Conservation (phyloP, 805 yeast species). For the Candida corydali region DNA sequence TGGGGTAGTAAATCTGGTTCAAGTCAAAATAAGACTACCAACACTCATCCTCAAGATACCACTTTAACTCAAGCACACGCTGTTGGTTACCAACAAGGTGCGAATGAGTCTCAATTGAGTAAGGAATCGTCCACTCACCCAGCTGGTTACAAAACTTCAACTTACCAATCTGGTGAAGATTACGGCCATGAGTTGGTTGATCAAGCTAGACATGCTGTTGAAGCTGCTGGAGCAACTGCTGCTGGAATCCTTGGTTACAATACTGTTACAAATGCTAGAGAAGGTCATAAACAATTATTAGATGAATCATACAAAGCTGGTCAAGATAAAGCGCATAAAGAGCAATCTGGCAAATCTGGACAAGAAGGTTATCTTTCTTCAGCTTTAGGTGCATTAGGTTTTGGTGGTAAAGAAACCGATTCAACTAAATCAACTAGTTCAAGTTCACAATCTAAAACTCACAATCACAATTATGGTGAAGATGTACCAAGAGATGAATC, state of each 20-base stretch:
- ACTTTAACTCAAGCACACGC: constrained; percentile 6
- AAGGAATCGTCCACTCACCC: not conserved
- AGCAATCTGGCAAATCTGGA: not conserved
- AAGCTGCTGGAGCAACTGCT: constrained; percentile 8
- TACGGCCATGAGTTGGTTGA: not conserved
- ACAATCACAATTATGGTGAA: not conserved
- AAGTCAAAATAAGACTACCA: not conserved
- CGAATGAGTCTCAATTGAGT: not conserved
- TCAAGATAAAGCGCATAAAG: constrained; percentile 2
- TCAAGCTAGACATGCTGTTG: constrained; percentile 3
- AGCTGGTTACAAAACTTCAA: not conserved
- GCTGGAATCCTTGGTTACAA: constrained; percentile 6
- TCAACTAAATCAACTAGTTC: not conserved
- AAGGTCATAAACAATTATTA: constrained; percentile 1
- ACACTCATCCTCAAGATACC: constrained; percentile 4
- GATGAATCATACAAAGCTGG: constrained; percentile 3
- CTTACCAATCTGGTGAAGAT: constrained; percentile 3
- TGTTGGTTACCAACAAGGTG: constrained; percentile 6
- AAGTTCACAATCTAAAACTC: not conserved
- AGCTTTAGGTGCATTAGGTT: constrained; percentile 3
- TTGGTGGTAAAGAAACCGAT: not conserved
- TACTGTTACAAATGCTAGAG: constrained; percentile 1
- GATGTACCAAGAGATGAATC: constrained; percentile 4
- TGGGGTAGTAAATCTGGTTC: not conserved
- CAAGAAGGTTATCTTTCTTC: constrained; percentile 1